Evolutionary conservation across 208 protist genomes (phyloP).

Genomic region (Wallacemonas sp.): DNA sequence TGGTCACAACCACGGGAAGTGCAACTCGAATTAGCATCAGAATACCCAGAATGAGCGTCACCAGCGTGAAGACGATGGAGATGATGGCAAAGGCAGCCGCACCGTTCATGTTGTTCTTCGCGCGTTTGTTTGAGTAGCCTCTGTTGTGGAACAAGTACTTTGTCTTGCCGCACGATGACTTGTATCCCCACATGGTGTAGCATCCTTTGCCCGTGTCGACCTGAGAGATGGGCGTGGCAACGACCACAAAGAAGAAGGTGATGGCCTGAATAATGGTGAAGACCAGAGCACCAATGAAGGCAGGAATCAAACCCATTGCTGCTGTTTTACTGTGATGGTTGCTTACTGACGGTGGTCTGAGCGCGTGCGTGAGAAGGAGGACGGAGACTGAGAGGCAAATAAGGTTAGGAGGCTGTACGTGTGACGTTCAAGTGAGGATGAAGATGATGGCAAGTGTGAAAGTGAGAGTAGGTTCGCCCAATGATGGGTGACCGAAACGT

Average conservation of each 20-base stretch:
- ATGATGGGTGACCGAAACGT: no score
- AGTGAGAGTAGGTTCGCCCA: no score
- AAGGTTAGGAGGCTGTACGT: no score
- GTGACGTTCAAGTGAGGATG: no score
- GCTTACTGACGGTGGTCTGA: no score
- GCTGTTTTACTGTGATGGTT: conserved; percentile 2
- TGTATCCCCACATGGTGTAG: conserved; percentile 51
- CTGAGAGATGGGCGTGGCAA: conserved; percentile 39
- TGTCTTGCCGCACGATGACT: conserved; percentile 30
- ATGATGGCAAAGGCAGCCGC: conserved; percentile 41
- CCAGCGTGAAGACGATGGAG: conserved; percentile 29
- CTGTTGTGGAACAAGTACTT: conserved; percentile 26
- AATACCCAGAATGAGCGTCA: conserved; percentile 31
- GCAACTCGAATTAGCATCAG: conserved; percentile 19
- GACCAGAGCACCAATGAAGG: background rate
- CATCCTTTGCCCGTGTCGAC: conserved; percentile 23
- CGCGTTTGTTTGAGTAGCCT: conserved; percentile 27
- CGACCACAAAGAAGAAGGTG: conserved; percentile 34
- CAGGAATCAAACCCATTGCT: conserved; percentile 2
- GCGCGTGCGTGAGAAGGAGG: no score
- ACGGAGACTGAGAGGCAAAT: no score
- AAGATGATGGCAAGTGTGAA: no score
- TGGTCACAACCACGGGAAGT: background rate
- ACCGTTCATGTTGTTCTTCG: conserved; percentile 33
- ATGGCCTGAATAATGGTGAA: conserved; percentile 38